These are phyloP conservation scores for Nephelium lappaceum DNA, from an alignment of 345 rosid genomes.

Conservation along the genomic window DNA sequence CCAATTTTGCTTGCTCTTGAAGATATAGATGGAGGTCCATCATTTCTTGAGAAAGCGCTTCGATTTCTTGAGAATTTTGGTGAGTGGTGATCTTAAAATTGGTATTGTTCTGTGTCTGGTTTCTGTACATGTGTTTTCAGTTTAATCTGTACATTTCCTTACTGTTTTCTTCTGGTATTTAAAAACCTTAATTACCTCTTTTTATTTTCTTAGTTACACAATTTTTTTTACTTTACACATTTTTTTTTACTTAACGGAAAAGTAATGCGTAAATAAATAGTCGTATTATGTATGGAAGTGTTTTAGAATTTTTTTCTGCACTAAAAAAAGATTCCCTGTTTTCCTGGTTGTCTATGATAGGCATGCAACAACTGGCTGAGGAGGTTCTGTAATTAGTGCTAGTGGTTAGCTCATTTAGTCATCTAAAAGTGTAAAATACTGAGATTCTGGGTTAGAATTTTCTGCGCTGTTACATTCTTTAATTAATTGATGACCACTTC, in stretches of 20 bases:
- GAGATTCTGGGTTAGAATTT: neutral
- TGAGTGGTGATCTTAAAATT: constrained; percentile 38
- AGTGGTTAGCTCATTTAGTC: neutral
- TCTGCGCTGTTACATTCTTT: neutral
- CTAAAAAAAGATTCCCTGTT: neutral
- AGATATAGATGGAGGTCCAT: constrained; percentile 99
- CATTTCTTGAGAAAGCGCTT: constrained; percentile 99
- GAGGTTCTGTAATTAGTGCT: neutral
- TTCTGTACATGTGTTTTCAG: neutral
- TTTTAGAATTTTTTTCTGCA: neutral
- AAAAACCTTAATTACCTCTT: neutral
- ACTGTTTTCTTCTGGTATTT: neutral
- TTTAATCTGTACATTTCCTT: neutral
- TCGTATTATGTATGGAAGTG: neutral
- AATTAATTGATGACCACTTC: neutral
- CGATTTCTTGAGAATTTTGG: constrained; percentile 91
- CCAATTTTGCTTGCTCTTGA: constrained; percentile 98
- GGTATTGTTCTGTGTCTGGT: constrained; percentile 12
- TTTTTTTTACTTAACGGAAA: neutral
- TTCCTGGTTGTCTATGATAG: neutral
- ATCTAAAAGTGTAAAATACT: neutral
- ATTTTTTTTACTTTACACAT: neutral
- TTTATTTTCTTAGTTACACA: neutral
- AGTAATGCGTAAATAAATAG: neutral
- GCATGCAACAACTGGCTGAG: neutral